Percentiles rank a stretch among this genome's conserved stretches.
Conservation (phyloP, 2,329 filamentous ascomycete species). For the Colletotrichum siamense region DNA sequence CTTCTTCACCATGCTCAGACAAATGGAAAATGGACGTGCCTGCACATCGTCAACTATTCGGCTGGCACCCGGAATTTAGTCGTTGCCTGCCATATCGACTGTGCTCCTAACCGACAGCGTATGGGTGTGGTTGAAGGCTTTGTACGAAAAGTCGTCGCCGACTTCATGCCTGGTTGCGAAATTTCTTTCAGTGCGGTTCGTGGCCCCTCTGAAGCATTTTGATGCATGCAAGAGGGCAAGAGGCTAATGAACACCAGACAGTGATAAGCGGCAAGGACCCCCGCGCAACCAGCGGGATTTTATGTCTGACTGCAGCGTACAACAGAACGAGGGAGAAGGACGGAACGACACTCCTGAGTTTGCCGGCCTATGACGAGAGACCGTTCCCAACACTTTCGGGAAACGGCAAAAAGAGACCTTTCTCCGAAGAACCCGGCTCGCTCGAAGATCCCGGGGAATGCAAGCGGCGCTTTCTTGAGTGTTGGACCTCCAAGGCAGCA, state of each 20-base stretch:
- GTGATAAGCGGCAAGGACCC: accelerated
- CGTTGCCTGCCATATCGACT: neutral
- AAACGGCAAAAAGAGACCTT: neutral
- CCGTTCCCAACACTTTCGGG: neutral
- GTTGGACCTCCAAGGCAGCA: neutral
- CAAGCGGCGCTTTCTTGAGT: neutral
- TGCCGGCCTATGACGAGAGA: neutral
- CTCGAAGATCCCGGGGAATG: neutral
- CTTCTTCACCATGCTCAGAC: neutral
- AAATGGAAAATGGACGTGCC: neutral
- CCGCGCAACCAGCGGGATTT: neutral
- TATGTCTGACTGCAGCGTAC: accelerated
- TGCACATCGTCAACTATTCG: neutral
- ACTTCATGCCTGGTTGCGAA: neutral
- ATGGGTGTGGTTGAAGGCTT: neutral
- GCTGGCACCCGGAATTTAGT: neutral
- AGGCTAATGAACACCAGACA: neutral
- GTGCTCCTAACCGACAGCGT: neutral
- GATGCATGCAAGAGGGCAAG: neutral
- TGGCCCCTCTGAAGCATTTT: neutral
- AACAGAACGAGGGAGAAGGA: neutral
- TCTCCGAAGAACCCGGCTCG: accelerated
- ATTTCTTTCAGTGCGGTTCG: accelerated
- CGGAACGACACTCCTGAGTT: neutral
- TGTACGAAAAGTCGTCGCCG: neutral